A percentile compares a stretch with the other conserved stretches of the same genome.
phyloP scores from a whole-genome alignment of 2,329 filamentous ascomycete genomes.

The Helotiales sp. region DNA sequence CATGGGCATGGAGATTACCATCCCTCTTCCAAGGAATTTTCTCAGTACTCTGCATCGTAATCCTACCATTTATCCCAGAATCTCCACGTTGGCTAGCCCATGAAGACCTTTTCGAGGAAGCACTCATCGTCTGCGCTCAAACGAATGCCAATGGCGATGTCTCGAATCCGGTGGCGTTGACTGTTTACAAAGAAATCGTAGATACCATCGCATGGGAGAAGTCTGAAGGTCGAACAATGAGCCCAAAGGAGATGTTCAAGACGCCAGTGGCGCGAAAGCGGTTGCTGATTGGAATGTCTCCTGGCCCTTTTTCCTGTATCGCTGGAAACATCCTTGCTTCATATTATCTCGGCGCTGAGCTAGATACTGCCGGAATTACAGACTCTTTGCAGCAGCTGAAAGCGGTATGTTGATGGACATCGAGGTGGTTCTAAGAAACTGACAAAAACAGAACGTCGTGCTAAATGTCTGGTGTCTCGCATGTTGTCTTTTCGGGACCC shows the following conservation, averaged over 20 bases:
- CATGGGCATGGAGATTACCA: conserved; percentile 39
- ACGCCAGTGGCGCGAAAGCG: conserved; percentile 39
- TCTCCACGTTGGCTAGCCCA: conserved; percentile 28
- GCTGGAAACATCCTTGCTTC: conserved; percentile 41
- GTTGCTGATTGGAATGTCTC: conserved; percentile 39
- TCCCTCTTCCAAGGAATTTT: conserved; percentile 33
- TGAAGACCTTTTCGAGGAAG: conserved; percentile 35
- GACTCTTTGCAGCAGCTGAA: conserved; percentile 44
- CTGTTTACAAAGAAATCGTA: conserved; percentile 35
- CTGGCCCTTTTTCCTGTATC: conserved; percentile 41
- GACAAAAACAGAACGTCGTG: conserved; percentile 42
- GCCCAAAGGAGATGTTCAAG: conserved; percentile 31
- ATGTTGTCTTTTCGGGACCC: conserved; percentile 43
- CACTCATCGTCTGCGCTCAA: conserved; percentile 30
- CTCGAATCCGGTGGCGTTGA: conserved; percentile 24
- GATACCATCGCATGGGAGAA: conserved; percentile 29
- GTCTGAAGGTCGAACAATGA: conserved; percentile 26
- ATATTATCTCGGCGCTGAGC: conserved; percentile 41
- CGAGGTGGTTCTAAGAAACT: not conserved
- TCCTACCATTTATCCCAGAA: conserved; percentile 28
- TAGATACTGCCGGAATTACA: conserved; percentile 48
- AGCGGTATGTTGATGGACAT: conserved; percentile 29
- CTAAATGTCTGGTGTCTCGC: conserved; percentile 50
- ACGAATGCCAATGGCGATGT: conserved; percentile 45
- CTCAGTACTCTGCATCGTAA: conserved; percentile 25